phyloP scores from a whole-genome alignment of 768 basidiomycete species.

The Rhizopogon rudus region DNA sequence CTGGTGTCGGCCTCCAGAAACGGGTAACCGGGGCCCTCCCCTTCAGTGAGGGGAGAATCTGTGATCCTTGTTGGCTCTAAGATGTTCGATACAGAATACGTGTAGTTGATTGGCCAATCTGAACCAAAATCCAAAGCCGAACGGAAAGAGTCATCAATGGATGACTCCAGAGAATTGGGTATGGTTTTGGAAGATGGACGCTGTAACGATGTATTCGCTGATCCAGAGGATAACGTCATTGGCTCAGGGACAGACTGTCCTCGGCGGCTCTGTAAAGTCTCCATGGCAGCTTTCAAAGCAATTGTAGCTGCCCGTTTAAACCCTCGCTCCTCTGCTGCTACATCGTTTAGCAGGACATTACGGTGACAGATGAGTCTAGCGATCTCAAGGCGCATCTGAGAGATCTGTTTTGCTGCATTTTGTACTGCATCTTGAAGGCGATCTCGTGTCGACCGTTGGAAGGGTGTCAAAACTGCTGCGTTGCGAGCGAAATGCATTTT shows the following conservation, averaged over 20 bases:
- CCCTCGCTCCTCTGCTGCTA: constrained; percentile 63
- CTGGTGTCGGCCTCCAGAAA: constrained; percentile 21
- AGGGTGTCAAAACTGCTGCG: constrained; percentile 81
- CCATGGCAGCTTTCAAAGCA: constrained; percentile 71
- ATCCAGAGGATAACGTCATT: constrained; percentile 29
- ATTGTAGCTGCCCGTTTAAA: constrained; percentile 62
- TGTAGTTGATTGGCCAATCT: constrained; percentile 43
- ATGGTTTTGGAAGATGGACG: constrained; percentile 7
- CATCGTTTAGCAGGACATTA: constrained; percentile 67
- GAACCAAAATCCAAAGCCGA: constrained; percentile 57
- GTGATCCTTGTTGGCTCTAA: constrained; percentile 24
- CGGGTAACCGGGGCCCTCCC: constrained; percentile 19
- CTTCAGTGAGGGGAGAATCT: constrained; percentile 31
- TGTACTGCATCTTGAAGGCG: constrained; percentile 60
- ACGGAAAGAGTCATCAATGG: constrained; percentile 56
- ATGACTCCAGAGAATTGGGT: constrained; percentile 37
- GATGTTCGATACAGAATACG: constrained; percentile 28
- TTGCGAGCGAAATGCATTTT: constrained; percentile 76
- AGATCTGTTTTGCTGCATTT: constrained; percentile 58
- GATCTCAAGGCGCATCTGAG: constrained; percentile 64
- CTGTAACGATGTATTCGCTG: constrained; percentile 9
- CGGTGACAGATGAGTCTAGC: constrained; percentile 72
- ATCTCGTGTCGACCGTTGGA: constrained; percentile 80
- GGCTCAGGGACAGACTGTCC: constrained; percentile 23
- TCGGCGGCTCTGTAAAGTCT: constrained; percentile 45